A percentile compares a stretch with the other conserved stretches of the same genome.
phyloP scores from a whole-genome alignment of 441 rosid species.

The Manihot esculenta region DNA sequence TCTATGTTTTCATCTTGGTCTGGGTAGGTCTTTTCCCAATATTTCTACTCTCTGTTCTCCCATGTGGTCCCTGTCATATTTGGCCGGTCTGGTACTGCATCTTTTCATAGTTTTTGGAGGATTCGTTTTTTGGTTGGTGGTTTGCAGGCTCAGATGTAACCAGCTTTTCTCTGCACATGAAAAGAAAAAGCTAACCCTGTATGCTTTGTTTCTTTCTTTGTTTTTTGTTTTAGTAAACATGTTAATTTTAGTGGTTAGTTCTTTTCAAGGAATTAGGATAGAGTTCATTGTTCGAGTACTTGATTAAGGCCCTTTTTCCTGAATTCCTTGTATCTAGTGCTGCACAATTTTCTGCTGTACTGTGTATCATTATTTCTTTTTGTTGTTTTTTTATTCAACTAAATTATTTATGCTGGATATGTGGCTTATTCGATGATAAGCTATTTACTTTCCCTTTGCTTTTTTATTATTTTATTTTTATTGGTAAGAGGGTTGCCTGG shows the following conservation, averaged over 20 bases:
- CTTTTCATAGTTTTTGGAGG: neutral
- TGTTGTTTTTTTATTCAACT: neutral
- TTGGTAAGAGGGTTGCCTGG: neutral
- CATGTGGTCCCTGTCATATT: neutral
- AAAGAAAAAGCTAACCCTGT: neutral
- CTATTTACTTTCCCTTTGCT: neutral
- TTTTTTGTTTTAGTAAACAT: neutral
- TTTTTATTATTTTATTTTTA: neutral
- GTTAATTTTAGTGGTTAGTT: neutral
- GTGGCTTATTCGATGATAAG: neutral
- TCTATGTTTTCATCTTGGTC: neutral
- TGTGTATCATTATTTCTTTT: too few species aligned
- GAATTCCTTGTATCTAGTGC: too few species aligned
- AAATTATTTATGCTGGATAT: neutral
- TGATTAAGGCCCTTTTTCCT: neutral
- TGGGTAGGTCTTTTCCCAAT: neutral
- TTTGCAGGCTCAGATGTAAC: neutral
- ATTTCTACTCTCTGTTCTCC: neutral
- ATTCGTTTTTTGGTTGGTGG: too few species aligned
- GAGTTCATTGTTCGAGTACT: neutral
- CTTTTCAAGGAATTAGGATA: neutral
- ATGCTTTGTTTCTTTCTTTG: neutral
- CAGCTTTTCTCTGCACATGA: neutral
- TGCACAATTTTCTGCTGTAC: neutral
- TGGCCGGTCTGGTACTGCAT: neutral